Conservation (phyloP, 306 rosid species). For the Adenanthera pavonina region DNA sequence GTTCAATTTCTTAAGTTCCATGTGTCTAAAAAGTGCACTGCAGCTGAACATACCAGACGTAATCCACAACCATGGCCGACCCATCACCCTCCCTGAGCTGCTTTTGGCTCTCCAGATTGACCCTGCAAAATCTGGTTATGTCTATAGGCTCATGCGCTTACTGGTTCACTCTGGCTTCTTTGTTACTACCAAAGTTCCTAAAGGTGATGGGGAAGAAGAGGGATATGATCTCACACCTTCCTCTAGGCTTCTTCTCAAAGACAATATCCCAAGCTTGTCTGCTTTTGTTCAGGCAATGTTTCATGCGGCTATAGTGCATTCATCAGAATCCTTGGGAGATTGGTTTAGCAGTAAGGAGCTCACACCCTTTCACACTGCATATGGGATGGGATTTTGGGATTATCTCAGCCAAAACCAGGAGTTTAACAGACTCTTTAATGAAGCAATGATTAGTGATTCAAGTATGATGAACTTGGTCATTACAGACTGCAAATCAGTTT, state of each 20-base stretch:
- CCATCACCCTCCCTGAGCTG: conserved; percentile 23
- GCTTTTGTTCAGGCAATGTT: conserved; percentile 40
- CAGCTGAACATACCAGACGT: conserved; percentile 2
- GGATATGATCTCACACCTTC: conserved; percentile 48
- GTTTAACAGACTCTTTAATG: conserved; percentile 40
- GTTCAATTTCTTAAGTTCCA: not conserved
- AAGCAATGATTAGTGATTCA: conserved; percentile 58
- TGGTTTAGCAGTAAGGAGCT: conserved; percentile 45
- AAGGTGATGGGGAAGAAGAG: not conserved
- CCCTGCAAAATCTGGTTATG: conserved; percentile 5
- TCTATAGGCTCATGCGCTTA: conserved; percentile 27
- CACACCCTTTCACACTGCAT: conserved; percentile 44
- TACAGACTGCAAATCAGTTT: conserved; percentile 48
- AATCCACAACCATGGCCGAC: conserved; percentile 21
- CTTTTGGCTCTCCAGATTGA: conserved; percentile 11
- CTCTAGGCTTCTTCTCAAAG: conserved; percentile 41
- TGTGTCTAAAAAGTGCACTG: not conserved
- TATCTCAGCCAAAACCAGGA: conserved; percentile 39
- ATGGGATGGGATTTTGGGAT: conserved; percentile 44
- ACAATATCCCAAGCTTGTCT: conserved; percentile 34
- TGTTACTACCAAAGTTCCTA: not conserved
- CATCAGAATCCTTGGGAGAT: conserved; percentile 37
- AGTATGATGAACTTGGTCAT: conserved; percentile 55
- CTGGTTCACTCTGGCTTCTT: conserved; percentile 14
- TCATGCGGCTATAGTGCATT: conserved; percentile 35